Evolutionary conservation across 805 yeast species (phyloP), one percentile per base, ranked within the genome.

Genomic region (Yarrowia deformans): DNA sequence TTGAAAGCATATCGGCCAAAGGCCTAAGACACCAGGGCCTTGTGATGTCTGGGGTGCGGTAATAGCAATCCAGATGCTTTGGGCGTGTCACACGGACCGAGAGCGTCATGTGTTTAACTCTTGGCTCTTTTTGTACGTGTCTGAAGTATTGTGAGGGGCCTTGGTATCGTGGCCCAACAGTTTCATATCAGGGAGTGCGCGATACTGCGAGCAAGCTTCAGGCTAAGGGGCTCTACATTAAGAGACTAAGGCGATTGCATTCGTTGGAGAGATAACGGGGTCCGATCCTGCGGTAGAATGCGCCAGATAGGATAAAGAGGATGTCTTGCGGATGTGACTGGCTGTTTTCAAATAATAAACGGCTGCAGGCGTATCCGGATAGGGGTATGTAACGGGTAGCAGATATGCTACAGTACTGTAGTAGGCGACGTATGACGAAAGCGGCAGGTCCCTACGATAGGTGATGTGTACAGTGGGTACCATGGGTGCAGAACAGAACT

Each of bases 11-110:
- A 54, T 54, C 45, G 29, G 8, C 2, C 8, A 19, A 14, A 7
- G 45, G 19, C 34, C 45, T 54, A 19, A 54, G 60, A 54, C 60
- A 54, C 23, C 14, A 9, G 2, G 18, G 60, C 45, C 60, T 39
- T 39, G 60, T 54, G 60, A 54, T 54, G 45, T 18, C 18, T 49
- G 39, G 35, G 9, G 29, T 9, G n/a, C 32, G 37, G 42, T 50
- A 6, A 8, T n/a, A 52, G 43, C 58, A 52, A 52, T 13, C 29
- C 1, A 18, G 14, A 9, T 2, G n/a, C n/a, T 2, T 12, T 18
- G 18, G 7, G 23, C 18, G 43, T 5, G 58, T 18, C 32, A 37
- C 58, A 14, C 16, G 12, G n/a, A 23, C 29, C 29, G 29, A 23
- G 29, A 14, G 60, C 60, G 60, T 14, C 10, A 35, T 54, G 18